phyloP scores from a whole-genome alignment of 805 yeast species.

The Kodamaea fukazawae region DNA sequence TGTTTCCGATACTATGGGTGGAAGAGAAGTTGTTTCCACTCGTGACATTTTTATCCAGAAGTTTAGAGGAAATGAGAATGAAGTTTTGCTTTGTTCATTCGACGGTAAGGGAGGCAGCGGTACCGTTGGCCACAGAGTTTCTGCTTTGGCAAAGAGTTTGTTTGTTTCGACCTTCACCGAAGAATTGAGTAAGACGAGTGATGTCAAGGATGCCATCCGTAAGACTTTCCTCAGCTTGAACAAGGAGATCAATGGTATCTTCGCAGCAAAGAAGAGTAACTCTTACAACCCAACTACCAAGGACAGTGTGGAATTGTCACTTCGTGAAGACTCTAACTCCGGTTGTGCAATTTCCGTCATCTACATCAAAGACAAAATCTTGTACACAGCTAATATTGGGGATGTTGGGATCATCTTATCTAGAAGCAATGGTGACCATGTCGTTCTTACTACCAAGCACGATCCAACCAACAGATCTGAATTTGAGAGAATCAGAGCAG shows the following conservation, averaged over 20 bases:
- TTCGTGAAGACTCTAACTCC: slow-evolving; percentile 65
- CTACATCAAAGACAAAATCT: slow-evolving; percentile 65
- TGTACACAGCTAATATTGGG: slow-evolving; percentile 87
- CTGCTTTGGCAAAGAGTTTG: slow-evolving; percentile 68
- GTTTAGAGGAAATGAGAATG: slow-evolving; percentile 82
- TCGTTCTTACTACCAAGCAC: slow-evolving; percentile 71
- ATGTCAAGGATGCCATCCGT: slow-evolving; percentile 72
- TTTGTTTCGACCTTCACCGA: slow-evolving; percentile 65
- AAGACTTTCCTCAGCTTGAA: slow-evolving; percentile 78
- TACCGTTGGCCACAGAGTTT: slow-evolving; percentile 57
- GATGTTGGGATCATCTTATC: slow-evolving; percentile 82
- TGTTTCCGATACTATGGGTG: slow-evolving; percentile 84
- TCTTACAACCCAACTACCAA: slow-evolving; percentile 30
- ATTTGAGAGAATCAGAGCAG: slow-evolving; percentile 81
- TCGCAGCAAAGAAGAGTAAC: slow-evolving; percentile 44
- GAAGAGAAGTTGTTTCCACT: slow-evolving; percentile 58
- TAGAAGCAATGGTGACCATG: slow-evolving; percentile 75
- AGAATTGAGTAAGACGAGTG: slow-evolving; percentile 55
- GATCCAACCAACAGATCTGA: slow-evolving; percentile 77
- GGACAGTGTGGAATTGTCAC: slow-evolving; percentile 47
- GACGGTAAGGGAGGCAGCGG: slow-evolving; percentile 74
- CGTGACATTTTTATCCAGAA: slow-evolving; percentile 86
- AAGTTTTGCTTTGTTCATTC: slow-evolving; percentile 74
- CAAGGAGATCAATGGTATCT: slow-evolving; percentile 70
- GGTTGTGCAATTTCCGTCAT: slow-evolving; percentile 86